These are phyloP conservation scores for Sindora glabra DNA, from an alignment of 306 rosid genomes.

Conservation along the genomic window DNA sequence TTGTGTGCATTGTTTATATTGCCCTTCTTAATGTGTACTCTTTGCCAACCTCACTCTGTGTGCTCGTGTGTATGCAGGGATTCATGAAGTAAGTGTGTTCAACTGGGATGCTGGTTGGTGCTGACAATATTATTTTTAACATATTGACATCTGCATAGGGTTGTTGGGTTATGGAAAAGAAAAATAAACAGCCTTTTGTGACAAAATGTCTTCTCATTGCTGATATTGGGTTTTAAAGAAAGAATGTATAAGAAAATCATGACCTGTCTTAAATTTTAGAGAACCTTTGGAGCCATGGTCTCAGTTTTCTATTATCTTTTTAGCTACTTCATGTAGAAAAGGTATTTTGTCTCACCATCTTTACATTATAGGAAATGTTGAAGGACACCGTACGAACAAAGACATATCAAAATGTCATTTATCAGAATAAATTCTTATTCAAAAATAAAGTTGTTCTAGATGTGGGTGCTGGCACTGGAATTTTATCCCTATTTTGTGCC, in stretches of 20 bases:
- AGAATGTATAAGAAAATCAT: too few species aligned
- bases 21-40: background rate
- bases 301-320: background rate
- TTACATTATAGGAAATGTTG: constrained; percentile 80
- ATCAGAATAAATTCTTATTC: constrained; percentile 79
- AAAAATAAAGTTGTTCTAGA: constrained; percentile 93
- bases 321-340: background rate
- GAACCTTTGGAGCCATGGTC: background rate
- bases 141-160: background rate
- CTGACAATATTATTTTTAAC: background rate
- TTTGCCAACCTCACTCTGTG: constrained; percentile 2
- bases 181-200: too few species aligned
- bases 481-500: constrained; percentile 91
- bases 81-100: constrained; percentile 82
- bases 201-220: too few species aligned
- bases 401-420: constrained; percentile 93
- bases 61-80: constrained; percentile 60
- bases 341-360: background rate
- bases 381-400: constrained; percentile 91
- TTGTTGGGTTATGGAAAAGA: too few species aligned
- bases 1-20: background rate
- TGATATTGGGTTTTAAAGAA: too few species aligned
- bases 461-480: constrained; percentile 99
- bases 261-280: background rate
- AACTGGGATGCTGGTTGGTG: constrained; percentile 13